Evolutionary conservation across 2,329 filamentous ascomycete species (phyloP), one percentile per base, ranked within the genome.

Genomic region (Bipolaris oryzae): DNA sequence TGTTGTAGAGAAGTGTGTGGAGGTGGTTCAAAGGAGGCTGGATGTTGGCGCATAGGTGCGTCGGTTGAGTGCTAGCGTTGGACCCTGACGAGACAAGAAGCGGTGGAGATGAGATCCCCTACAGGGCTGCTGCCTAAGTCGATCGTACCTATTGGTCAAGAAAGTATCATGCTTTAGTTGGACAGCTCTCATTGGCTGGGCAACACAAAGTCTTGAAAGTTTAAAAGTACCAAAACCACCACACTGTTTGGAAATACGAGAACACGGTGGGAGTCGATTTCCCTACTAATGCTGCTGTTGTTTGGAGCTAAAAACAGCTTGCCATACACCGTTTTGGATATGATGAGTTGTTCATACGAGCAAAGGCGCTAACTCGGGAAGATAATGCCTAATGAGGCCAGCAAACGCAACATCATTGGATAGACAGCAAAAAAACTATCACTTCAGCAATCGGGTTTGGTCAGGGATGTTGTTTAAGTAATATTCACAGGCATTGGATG

Each of bases 121-220:
- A 23, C 15, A 16, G 25, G 23, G 53, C 50, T 41, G 52, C 1
- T 55, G 55, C 56, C 49, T 60, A 21, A 13, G 50, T 41, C 38
- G 45, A 58, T 46, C 37, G 16, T 13, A 11, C 9, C 16, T 20
- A 21, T 39, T 39, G 37, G 37, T 9, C 16, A 9, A 39, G 20
- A 11, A 9, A 39, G 20, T 11, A 39, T 39, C 10, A n/a, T 20
- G 6, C 11, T 18, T 34, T n/a, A 34, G 15, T n/a, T n/a, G 33
- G 5, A 15, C 28, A 5, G 10, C 28, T 31, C 28, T 11, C 28
- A 31, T 31, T 11, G 10, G 10, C 13, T 13, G 28, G 28, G 10
- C 28, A 13, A 5, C 28, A 31, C 28, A 11, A 13, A 31, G 28
- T 31, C 28, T 11, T 11, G 28, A 4, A 11, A 31, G 28, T 31